phyloP scores from a whole-genome alignment of 2,329 filamentous ascomycete species.

The Colletotrichum tofieldiae region DNA sequence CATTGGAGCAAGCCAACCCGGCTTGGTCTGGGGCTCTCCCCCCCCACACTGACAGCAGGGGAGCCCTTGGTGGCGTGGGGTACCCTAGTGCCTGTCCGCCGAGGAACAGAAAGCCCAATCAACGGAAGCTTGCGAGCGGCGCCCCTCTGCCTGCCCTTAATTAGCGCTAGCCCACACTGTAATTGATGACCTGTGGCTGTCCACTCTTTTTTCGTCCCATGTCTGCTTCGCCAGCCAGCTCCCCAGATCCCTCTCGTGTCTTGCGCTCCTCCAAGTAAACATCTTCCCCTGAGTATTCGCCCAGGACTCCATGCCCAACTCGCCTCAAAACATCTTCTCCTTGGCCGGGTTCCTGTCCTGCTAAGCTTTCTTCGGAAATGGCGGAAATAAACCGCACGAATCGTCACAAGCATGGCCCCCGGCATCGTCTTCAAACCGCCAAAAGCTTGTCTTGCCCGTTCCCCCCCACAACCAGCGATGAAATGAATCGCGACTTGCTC shows the following conservation, averaged over 20 bases:
- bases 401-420: slow-evolving; percentile 24
- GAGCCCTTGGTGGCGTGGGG: slow-evolving; percentile 3
- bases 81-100: background rate
- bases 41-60: slow-evolving; percentile 12
- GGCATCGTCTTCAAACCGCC: slow-evolving; percentile 10
- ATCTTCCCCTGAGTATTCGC: background rate
- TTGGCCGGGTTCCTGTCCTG: slow-evolving; percentile 4
- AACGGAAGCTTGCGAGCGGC: background rate
- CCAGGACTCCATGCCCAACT: slow-evolving; percentile 28
- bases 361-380: slow-evolving; percentile 7
- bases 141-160: slow-evolving; percentile 27
- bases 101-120: slow-evolving; percentile 4
- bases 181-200: slow-evolving; percentile 19
- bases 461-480: background rate
- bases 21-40: slow-evolving; percentile 27
- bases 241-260: slow-evolving; percentile 4
- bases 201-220: background rate
- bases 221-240: background rate
- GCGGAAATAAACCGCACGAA: slow-evolving; percentile 22
- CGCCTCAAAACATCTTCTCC: background rate
- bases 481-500: slow-evolving; percentile 16
- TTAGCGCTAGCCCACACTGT: slow-evolving; percentile 35
- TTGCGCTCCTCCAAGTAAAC: background rate
- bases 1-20: slow-evolving; percentile 30
- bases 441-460: slow-evolving; percentile 35